A percentile compares a stretch with the other conserved stretches of the same genome.
Conservation (phyloP, 2,329 filamentous ascomycete genomes). For the Aspergillus sp. region DNA sequence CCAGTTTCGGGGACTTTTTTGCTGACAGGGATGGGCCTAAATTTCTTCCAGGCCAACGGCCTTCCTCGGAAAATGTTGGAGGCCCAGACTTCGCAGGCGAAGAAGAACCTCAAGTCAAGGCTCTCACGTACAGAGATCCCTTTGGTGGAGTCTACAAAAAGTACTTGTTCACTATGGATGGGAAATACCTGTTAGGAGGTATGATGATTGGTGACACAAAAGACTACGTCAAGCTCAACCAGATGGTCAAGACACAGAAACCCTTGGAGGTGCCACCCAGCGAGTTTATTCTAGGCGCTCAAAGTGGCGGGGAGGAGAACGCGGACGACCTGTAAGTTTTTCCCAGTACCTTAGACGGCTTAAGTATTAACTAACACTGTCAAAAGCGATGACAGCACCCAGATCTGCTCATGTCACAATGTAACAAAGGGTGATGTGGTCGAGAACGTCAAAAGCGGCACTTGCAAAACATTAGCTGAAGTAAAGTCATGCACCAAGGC, state of each 20-base stretch:
- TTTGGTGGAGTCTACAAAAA: constrained; percentile 91
- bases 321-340: constrained; percentile 66
- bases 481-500: constrained; percentile 90
- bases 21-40: constrained; percentile 82
- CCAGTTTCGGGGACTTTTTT: constrained; percentile 92
- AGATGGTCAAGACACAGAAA: constrained; percentile 83
- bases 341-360: not conserved
- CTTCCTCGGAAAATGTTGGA: constrained; percentile 40
- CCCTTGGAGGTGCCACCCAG: constrained; percentile 73
- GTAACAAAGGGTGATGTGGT: constrained; percentile 82
- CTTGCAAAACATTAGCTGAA: constrained; percentile 76
- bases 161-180: constrained; percentile 85
- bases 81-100: constrained; percentile 35
- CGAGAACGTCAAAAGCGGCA: constrained; percentile 70
- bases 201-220: constrained; percentile 96
- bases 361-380: not conserved
- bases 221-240: constrained; percentile 86
- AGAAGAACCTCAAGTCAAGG: constrained; percentile 66
- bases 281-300: constrained; percentile 78
- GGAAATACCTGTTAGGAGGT: constrained; percentile 86
- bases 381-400: constrained; percentile 70
- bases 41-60: constrained; percentile 62
- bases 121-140: constrained; percentile 83
- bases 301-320: constrained; percentile 70
- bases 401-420: constrained; percentile 92